These are phyloP conservation scores for Alternaria atra DNA, from an alignment of 2,329 filamentous ascomycete species.

Conservation along the genomic window DNA sequence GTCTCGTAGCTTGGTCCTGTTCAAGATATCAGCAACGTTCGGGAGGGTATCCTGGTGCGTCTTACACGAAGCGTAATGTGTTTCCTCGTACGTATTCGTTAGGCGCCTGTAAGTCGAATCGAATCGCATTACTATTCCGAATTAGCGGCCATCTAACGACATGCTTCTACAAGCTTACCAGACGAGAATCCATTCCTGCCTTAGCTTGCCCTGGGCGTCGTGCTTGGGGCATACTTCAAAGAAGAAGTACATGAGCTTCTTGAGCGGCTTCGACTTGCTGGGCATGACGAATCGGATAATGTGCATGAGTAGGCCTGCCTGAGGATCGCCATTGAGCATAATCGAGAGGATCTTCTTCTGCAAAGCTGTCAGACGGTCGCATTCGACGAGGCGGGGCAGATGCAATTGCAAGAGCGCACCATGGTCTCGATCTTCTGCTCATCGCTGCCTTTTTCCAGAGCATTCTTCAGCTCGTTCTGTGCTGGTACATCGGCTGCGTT, in stretches of 20 bases:
- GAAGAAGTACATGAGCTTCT: constrained; percentile 99
- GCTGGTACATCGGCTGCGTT: constrained; percentile 92
- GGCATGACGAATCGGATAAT: constrained; percentile 99
- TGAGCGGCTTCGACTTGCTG: constrained; percentile 92
- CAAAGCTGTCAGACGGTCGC: constrained; percentile 33
- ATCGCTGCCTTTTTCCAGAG: constrained; percentile 93
- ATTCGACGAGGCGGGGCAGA: constrained; percentile 62
- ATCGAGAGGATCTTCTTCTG: constrained; percentile 88
- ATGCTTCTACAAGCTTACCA: constrained; percentile 68
- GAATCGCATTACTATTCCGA: constrained; percentile 84
- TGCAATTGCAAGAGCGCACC: constrained; percentile 38
- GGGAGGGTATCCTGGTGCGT: background rate
- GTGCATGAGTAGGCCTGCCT: constrained; percentile 97
- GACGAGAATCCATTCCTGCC: constrained; percentile 99
- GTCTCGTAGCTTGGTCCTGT: constrained; percentile 85
- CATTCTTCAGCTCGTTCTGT: constrained; percentile 88
- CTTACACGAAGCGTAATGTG: constrained; percentile 87
- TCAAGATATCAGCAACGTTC: constrained; percentile 24
- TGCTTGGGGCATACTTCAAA: constrained; percentile 99
- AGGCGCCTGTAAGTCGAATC: constrained; percentile 94
- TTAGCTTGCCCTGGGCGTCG: constrained; percentile 89
- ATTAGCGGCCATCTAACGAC: constrained; percentile 28
- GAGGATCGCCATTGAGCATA: constrained; percentile 97
- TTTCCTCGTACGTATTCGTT: constrained; percentile 99
- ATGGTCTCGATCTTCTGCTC: constrained; percentile 88